These are phyloP conservation scores for Fusarium agapanthi DNA, from an alignment of 2,329 filamentous ascomycete genomes.

Conservation along the genomic window DNA sequence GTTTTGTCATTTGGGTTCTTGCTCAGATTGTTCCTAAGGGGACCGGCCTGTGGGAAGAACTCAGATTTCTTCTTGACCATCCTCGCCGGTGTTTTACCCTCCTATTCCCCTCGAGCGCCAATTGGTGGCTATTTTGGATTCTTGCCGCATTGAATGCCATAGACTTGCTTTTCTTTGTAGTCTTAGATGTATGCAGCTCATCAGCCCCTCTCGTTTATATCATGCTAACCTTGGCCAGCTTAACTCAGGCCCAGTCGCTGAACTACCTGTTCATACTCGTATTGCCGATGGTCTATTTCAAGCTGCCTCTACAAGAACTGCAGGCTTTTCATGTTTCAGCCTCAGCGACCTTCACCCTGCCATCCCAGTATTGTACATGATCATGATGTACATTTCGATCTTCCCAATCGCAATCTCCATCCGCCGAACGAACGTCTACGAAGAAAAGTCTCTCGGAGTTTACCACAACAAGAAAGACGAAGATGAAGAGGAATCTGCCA, in stretches of 20 bases:
- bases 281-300: conserved; percentile 91
- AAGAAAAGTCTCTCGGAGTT: conserved; percentile 85
- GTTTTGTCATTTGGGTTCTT: conserved; percentile 87
- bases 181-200: conserved; percentile 77
- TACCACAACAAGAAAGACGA: conserved; percentile 63
- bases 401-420: conserved; percentile 97
- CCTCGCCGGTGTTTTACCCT: conserved; percentile 96
- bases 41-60: conserved; percentile 85
- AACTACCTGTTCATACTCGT: conserved; percentile 75
- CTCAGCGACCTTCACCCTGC: conserved; percentile 83
- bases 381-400: conserved; percentile 99
- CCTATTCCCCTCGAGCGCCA: conserved; percentile 87
- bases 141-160: conserved; percentile 82
- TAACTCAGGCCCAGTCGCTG: conserved; percentile 72
- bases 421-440: conserved; percentile 94
- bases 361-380: conserved; percentile 91
- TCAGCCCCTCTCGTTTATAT: not conserved
- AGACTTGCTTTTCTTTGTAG: conserved; percentile 89
- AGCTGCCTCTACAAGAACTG: conserved; percentile 87
- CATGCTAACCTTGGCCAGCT: conserved; percentile 59
- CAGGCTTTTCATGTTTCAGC: conserved; percentile 86
- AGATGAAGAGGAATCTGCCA: conserved; percentile 56
- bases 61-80: conserved; percentile 91
- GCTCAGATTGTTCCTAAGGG: conserved; percentile 71
- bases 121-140: conserved; percentile 95